Base-by-base conservation (phyloP, 164 flowering plant species). In the Tetrastigma voinierianum region DNA sequence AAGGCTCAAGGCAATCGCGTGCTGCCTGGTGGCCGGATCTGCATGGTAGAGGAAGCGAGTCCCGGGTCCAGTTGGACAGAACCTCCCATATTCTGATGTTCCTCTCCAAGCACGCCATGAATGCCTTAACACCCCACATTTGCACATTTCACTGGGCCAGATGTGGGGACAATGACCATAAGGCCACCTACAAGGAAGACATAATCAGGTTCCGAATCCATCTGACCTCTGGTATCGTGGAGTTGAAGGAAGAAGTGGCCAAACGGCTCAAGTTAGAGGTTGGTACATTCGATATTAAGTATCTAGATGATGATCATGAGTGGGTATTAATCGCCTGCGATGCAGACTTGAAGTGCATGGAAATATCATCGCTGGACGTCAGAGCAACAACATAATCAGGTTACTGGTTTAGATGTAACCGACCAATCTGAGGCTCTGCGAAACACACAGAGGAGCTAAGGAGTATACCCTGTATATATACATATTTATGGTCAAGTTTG, bases 301-400 rank as follows among this genome's bases (percentile, higher is more conserved):
- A 95, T 73, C 73, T 88, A 25, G 97, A 92, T 69, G 99, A 95
- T 51, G 99, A 95, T 77, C 79, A 80, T 0, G 99, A 95, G 56
- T 86, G 89, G 96, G 93, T 95, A 49, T 61, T 82, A 58, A 73
- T 95, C 46, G 89, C 88, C 6, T 90, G 97, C 32, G 91, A 96
- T 67, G 93, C 91, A 1, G 99, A 96, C 72, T 73, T 90, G 64
- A 98, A 96, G 66, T 96, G 99, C 65, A 49, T 90, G 47, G 98
- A 96, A 51, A 62, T 88, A 44, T 79, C 84, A 10, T n/a, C n/a
- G n/a, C n/a, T 81, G 67, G 74, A 79, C 86, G 44, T 82, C 90
- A 2, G 86, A n/a, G 93, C 17, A 67, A 79, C 69, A 86, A 77
- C 51, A 76, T 87, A 53, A 77, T 89, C 68, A 84, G 97, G 72